A percentile compares a stretch with the other conserved stretches of the same genome.
Evolutionary conservation across 495 filamentous ascomycete species (phyloP).

Genomic region (Neurospora sp.): DNA sequence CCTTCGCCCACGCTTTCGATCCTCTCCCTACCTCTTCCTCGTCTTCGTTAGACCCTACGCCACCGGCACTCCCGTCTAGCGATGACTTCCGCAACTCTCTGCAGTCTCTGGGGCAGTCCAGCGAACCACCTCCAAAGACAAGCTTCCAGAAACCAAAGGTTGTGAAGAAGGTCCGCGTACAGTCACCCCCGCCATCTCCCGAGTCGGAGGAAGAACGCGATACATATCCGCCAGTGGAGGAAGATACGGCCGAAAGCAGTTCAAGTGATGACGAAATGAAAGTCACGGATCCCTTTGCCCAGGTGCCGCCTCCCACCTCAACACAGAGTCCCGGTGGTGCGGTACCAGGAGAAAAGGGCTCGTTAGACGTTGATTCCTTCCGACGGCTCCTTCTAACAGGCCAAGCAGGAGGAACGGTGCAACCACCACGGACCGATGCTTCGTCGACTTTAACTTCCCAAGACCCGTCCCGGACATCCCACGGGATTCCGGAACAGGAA

Average conservation of each 20-base stretch:
- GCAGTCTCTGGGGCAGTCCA: conserved; percentile 16
- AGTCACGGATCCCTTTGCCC: neutral
- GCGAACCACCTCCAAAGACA: conserved; percentile 22
- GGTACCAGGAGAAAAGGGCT: conserved; percentile 21
- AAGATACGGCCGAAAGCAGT: conserved; percentile 14
- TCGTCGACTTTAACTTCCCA: conserved; percentile 32
- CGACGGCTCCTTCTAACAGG: conserved; percentile 52
- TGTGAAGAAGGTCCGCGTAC: conserved; percentile 45
- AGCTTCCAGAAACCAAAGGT: conserved; percentile 38
- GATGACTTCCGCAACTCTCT: conserved; percentile 22
- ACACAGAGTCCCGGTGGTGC: conserved; percentile 8
- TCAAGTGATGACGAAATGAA: conserved; percentile 8
- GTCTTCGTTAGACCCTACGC: neutral
- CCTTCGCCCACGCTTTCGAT: conserved; percentile 6
- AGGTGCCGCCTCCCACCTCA: neutral
- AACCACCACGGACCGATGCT: conserved; percentile 20
- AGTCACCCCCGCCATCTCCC: conserved; percentile 45
- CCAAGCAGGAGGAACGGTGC: conserved; percentile 24
- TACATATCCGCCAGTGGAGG: conserved; percentile 21
- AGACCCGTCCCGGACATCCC: conserved; percentile 39
- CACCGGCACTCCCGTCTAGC: conserved; percentile 15
- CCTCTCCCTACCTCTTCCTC: conserved; percentile 4
- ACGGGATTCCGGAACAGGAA: conserved; percentile 32
- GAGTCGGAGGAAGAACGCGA: conserved; percentile 27
- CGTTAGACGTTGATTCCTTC: conserved; percentile 54